Evolutionary conservation across 2,329 filamentous ascomycete species (phyloP), one percentile per base, ranked within the genome.

Genomic region (Davidsoniella australis): DNA sequence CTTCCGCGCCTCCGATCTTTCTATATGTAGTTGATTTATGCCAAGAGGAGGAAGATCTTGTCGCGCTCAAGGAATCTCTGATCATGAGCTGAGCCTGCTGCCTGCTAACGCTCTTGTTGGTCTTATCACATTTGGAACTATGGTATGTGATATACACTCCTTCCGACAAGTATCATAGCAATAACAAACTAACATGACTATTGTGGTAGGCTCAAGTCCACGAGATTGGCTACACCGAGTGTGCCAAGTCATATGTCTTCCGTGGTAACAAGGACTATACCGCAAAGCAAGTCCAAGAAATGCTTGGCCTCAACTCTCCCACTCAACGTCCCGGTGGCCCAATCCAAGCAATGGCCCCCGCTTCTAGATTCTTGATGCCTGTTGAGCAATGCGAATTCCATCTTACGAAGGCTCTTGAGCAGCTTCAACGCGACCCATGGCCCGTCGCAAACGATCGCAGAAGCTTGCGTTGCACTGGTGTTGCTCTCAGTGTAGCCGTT

Each of bases 241-340:
- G 91, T 66, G 86, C 91, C 56, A 98, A 96, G 67, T 95, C 89
- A 5, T 98, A 95, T 60, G 91, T 98, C 40, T 98, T 98, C 73
- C 79, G 89, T 50, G 91, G 91, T 38, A 95, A 80, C 71, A 98
- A 96, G 70, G 91, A 98, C 60, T 98, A 98, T 64, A 75, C 80
- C n/a, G 85, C 88, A 48, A 96, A 96, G 68, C 88, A 96, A 63
- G 87, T 98, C n/a, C 89, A 96, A 65, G 91, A 98, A 61, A 98
- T 98, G 91, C 80, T 98, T 46, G 91, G 88, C 24, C 72, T 95
- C 49, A 72, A 80, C 44, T 75, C 82, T 17, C 71, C 83, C 20
- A 78, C 78, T 36, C 64, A 86, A 55, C 79, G 91, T 56, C 86
- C 87, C 20, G 78, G 47, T 8, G 42, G 78, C 49, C 29, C 29